A percentile compares a stretch with the other conserved stretches of the same genome.
These are phyloP conservation scores for Puccinellia tenuiflora DNA, from an alignment of 176 grass and related monocot species.

Conservation along the genomic window DNA sequence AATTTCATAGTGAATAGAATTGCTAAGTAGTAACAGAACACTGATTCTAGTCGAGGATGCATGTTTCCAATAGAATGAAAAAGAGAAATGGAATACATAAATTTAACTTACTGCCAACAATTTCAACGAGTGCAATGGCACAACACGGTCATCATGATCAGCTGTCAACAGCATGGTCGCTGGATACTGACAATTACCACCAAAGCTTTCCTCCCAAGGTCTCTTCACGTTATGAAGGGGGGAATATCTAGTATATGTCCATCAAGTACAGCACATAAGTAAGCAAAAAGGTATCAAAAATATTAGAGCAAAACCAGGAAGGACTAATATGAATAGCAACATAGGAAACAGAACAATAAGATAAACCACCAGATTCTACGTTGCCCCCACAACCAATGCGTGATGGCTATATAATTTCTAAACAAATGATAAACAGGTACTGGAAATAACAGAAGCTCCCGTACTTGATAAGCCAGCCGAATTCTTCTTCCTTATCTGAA, in stretches of 20 bases:
- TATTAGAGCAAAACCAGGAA: slow-evolving; percentile 8
- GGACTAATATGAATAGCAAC: background rate
- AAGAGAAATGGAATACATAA: slow-evolving; percentile 8
- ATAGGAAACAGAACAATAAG: slow-evolving; percentile 3
- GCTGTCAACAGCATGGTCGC: slow-evolving; percentile 84
- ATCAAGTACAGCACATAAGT: background rate
- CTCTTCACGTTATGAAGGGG: slow-evolving; percentile 80
- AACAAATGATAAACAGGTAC: background rate
- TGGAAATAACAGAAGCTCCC: background rate
- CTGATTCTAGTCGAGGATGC: background rate
- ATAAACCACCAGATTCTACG: background rate
- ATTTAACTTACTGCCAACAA: slow-evolving; percentile 75
- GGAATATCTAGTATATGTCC: slow-evolving; percentile 61
- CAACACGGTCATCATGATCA: slow-evolving; percentile 92
- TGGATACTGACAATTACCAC: slow-evolving; percentile 51
- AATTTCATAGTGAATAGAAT: slow-evolving; percentile 15
- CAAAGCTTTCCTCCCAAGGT: slow-evolving; percentile 64
- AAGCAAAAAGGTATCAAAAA: background rate
- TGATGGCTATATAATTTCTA: background rate
- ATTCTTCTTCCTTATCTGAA: slow-evolving; percentile 83
- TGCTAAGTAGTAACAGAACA: background rate
- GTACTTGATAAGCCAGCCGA: slow-evolving; percentile 89
- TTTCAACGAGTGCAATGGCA: slow-evolving; percentile 91
- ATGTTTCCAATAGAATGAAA: slow-evolving; percentile 8
- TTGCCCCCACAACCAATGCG: background rate